Evolutionary conservation across 2,329 filamentous ascomycete genomes (phyloP), one percentile per base, ranked within the genome.

Genomic region (Leptographium flavum): DNA sequence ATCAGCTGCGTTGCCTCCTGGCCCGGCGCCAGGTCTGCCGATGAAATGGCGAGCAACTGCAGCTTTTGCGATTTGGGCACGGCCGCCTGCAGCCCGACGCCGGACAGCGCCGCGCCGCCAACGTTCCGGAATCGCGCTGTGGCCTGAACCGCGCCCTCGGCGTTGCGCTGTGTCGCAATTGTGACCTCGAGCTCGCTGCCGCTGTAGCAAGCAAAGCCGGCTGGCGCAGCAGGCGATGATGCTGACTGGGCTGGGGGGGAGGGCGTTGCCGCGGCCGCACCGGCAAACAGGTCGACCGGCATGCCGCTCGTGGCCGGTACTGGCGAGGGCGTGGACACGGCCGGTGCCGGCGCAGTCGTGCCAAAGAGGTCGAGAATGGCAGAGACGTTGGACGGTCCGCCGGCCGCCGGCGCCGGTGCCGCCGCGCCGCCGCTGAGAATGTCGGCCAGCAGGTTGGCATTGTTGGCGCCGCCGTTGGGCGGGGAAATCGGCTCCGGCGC

Each of bases 41-140:
- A 85, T 53, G 86, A 94, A 53, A 98, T 94, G 47, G 82, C 86
- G 60, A 93, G 82, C 52, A 98, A 67, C 60, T 95, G 87, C 56
- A 98, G 66, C 61, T 92, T 94, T 65, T 98, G 92, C 38, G 84
- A 87, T 66, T 96, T 98, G 9, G 92, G 92, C 45, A 98, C 92
- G 1, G 92, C 92, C 37, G 90, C 92, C 62, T 98, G 92, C 52
- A 98, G 63, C 23, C 85, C 86, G 27, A 96, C 84, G 39, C 74
- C 76, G 15, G 79, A 79, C 41, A 96, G 69, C 14, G 68, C 65
- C 14, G 71, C 72, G 27, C 81, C 76, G 14, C 80, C 82, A 0
- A 66, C 74, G 61, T 96, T 96, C 33, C 75, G 76, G 70, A 98
- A 98, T 9, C 80, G 79, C 15, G 87, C 87, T 42, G 81, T 70